Base-by-base conservation (phyloP, 441 rosid species). In the Raphanus hybrid region DNA sequence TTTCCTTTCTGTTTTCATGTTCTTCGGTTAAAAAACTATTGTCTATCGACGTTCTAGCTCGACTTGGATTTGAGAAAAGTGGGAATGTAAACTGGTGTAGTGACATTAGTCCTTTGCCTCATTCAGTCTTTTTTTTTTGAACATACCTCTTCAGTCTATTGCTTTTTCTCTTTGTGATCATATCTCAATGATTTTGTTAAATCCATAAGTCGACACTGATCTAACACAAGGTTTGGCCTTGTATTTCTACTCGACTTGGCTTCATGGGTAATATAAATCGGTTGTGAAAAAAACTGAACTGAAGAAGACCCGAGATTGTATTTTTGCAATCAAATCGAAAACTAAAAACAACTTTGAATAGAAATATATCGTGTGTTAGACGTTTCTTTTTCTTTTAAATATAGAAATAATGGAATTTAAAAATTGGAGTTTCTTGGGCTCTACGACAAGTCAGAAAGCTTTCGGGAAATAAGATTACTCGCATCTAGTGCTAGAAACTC, bases 31-130 rank as follows among this genome's bases (percentile, higher is more conserved):
- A 35, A 23, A 20, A 71, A 29, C 20, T 10, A 41, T 63, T 54
- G 39, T 26, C 60, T 43, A 1, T 32, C 12, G 50, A 64, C 32
- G 41, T 48, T 77, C 14, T 66, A 65, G 16, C 80, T 45, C 29
- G 3, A 68, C 37, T 72, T 78, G 59, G 18, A 50, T 78, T 72
- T 73, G 60, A 62, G 65, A 61, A 12, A 62, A 3, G 26, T 73
- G 61, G 74, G 70, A 78, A 12, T 73, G 77, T 78, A 27, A 39
- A 57, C 27, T 57, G 29, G 29, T 60, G 35, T 60, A n/a, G 37
- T 26, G 16, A 60, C 15, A 8, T 23, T 23, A 52, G 6, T 58
- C 14, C 14, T 50, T 45, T 45, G 52, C 15, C 15, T 45, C 50
- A 43, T n/a, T 43, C 50, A 10, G 5, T 11, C 6, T 45, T 12